Evolutionary conservation across 495 filamentous ascomycete genomes (phyloP), one percentile per base, ranked within the genome.

Genomic region (Lasiosphaeria hispida): DNA sequence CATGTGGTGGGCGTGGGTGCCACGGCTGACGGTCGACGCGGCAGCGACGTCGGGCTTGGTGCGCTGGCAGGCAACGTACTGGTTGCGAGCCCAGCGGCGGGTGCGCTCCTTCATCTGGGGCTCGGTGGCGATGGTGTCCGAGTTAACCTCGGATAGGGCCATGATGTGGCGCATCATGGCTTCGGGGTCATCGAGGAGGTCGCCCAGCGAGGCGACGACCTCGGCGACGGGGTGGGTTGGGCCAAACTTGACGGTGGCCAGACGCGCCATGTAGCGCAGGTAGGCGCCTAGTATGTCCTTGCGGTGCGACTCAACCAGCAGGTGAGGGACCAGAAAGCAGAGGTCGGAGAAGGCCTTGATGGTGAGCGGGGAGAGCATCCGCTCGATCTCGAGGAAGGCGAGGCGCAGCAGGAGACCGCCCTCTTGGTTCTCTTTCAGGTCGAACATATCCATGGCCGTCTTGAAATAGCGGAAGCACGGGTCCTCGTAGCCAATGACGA

Each of bases 401-500:
- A 68, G 61, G 15, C 68, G 63, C 13, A 70, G 53, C 1, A 70
- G 51, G 7, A 59, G 59, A 8, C 68, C 68, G 13, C 59, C 68
- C n/a, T 63, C 45, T 1, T 57, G 14, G 52, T 66, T 57, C 37
- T 70, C 65, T 3, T 47, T 15, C 14, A 62, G 57, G 48, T 67
- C 63, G 41, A 70, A 67, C 3, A 70, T 55, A 18, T 68, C 68
- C 63, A 68, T 69, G 35, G 68, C 57, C 2, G 57, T 53, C 15
- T 64, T 66, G 62, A 70, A 70, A 41, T 66, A 68, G 4, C 68
- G 62, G 51, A 66, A 70, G 35, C 56, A 61, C 5, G 68, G 68
- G 51, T 70, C 68, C 43, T 62, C 40, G 43, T 60, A 68, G 7
- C 63, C 56, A 11, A 58, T 38, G 6, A 66, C 61, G 13, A 62